phyloP scores from a whole-genome alignment of 2,329 filamentous ascomycete species.

The Orbilia oligospora region DNA sequence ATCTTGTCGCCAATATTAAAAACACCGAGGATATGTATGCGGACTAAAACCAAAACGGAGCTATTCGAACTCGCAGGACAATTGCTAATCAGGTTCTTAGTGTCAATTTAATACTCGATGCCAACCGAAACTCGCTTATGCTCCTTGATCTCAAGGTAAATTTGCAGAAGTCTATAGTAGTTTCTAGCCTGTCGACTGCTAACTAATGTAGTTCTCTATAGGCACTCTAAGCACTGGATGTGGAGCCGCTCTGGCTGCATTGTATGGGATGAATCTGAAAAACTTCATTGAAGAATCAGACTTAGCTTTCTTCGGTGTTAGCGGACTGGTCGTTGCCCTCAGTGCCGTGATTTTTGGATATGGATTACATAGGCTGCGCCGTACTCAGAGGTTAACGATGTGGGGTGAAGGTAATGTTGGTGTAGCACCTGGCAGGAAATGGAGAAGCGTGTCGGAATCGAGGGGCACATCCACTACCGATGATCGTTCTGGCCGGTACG shows the following conservation, averaged over 20 bases:
- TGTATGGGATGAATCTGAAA: constrained; percentile 99
- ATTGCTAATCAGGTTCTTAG: constrained; percentile 68
- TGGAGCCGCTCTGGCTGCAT: constrained; percentile 94
- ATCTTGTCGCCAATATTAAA: constrained; percentile 91
- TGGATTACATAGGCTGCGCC: constrained; percentile 84
- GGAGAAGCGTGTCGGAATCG: constrained; percentile 52
- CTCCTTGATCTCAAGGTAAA: constrained; percentile 85
- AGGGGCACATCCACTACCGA: constrained; percentile 12
- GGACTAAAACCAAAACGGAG: background rate
- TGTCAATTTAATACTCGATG: constrained; percentile 95
- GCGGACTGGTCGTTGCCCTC: constrained; percentile 78
- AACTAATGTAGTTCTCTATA: constrained; percentile 77
- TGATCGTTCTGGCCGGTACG: constrained; percentile 19
- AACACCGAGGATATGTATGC: constrained; percentile 98
- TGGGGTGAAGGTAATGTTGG: constrained; percentile 73
- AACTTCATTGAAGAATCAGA: constrained; percentile 97
- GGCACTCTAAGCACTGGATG: constrained; percentile 94
- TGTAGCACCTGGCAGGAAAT: constrained; percentile 49
- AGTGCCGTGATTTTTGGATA: constrained; percentile 85
- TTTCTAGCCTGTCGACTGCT: background rate
- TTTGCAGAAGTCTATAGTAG: background rate
- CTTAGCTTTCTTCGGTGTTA: constrained; percentile 85
- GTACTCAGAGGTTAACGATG: constrained; percentile 91
- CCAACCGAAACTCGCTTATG: constrained; percentile 98
- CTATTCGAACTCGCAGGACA: background rate